Evolutionary conservation across 179 eudicot genomes (phyloP).

Genomic region (Drosera spatulata): DNA sequence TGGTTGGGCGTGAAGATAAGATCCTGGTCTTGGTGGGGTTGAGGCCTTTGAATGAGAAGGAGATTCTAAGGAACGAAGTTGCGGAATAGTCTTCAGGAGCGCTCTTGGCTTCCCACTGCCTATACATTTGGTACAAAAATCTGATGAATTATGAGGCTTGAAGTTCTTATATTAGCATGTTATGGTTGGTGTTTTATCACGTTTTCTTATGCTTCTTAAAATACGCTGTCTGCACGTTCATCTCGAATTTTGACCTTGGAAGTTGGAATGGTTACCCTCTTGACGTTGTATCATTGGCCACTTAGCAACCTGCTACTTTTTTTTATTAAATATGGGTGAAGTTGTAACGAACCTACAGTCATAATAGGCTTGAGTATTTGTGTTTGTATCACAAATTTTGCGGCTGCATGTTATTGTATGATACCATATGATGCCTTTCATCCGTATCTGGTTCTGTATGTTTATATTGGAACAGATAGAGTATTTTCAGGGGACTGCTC

Average conservation of each 20-base stretch:
- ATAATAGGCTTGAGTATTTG: not conserved
- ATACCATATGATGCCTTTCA: slow-evolving; percentile 1
- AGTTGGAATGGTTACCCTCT: no score
- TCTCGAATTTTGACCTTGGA: no score
- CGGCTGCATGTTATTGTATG: not conserved
- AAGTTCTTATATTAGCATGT: no score
- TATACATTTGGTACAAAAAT: slow-evolving; percentile 63
- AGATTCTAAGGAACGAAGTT: slow-evolving; percentile 54
- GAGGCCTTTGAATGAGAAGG: slow-evolving; percentile 94
- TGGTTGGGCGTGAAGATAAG: slow-evolving; percentile 62
- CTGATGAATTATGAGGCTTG: not conserved
- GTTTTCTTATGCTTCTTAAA: no score
- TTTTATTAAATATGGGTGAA: no score
- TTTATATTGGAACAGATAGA: slow-evolving; percentile 45
- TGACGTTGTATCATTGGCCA: no score
- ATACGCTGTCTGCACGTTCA: no score
- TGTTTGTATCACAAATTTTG: not conserved
- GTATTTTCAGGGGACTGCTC: slow-evolving; percentile 80
- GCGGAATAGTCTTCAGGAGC: slow-evolving; percentile 90
- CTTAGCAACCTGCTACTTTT: no score
- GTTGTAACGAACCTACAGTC: no score
- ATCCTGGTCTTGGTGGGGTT: slow-evolving; percentile 82
- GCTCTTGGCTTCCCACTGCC: slow-evolving; percentile 85
- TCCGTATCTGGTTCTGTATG: slow-evolving; percentile 5
- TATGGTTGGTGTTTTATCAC: no score